Conservation (phyloP, 2,329 filamentous ascomycete genomes). For the Parastagonospora avenae region DNA sequence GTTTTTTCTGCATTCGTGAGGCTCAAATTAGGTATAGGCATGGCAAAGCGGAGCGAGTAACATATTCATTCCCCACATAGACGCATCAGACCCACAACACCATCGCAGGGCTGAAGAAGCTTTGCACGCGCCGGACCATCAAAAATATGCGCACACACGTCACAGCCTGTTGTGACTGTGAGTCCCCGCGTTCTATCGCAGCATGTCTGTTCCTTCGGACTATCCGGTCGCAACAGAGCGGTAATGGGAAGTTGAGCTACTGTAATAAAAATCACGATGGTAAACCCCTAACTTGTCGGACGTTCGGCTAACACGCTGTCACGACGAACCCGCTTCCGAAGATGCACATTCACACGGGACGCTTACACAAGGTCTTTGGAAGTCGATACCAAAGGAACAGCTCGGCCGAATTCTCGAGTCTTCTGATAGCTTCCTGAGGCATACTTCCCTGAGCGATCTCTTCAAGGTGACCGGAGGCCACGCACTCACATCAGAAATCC, state of each 20-base stretch:
- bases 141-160: conserved; percentile 19
- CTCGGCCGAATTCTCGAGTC: too few species aligned
- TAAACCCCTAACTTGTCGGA: neutral
- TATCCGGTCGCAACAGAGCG: neutral
- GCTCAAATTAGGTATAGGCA: conserved; percentile 1
- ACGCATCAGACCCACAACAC: conserved; percentile 12
- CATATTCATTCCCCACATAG: conserved; percentile 1
- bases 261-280: neutral
- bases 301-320: neutral
- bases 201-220: conserved; percentile 2
- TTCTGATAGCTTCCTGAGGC: too few species aligned
- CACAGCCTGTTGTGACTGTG: conserved; percentile 18
- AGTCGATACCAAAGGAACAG: neutral
- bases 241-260: neutral
- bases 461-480: too few species aligned
- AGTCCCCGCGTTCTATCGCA: conserved; percentile 1
- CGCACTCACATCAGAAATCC: too few species aligned
- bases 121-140: conserved; percentile 8
- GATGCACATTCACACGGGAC: neutral
- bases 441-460: too few species aligned
- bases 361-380: neutral
- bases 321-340: neutral
- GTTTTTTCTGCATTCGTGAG: neutral
- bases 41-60: conserved; percentile 7
- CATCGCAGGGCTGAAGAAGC: conserved; percentile 26